A percentile compares a stretch with the other conserved stretches of the same genome.
Evolutionary conservation across 2,329 filamentous ascomycete species (phyloP).

Genomic region (Colletotrichum caudatum): DNA sequence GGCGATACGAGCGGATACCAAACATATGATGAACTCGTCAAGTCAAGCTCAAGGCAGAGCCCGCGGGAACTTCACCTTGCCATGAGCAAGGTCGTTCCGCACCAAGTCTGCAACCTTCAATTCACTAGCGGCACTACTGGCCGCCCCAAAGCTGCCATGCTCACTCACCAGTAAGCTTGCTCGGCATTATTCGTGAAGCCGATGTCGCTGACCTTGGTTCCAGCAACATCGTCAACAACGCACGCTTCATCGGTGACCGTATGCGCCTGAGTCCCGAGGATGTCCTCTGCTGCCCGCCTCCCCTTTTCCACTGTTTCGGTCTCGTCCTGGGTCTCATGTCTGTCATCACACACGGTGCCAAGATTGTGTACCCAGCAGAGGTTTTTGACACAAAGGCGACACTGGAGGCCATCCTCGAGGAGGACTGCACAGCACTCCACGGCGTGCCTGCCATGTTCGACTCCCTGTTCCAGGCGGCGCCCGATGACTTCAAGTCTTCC

Average conservation of each 20-base stretch:
- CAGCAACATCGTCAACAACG: slow-evolving; percentile 73
- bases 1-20: slow-evolving; percentile 66
- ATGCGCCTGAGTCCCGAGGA: slow-evolving; percentile 77
- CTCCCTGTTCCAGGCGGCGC: slow-evolving; percentile 65
- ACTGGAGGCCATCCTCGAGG: slow-evolving; percentile 73
- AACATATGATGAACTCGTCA: slow-evolving; percentile 70
- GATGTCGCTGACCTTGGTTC: slow-evolving; percentile 39
- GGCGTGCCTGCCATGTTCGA: slow-evolving; percentile 90
- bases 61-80: slow-evolving; percentile 64
- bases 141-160: slow-evolving; percentile 78
- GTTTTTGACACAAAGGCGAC: slow-evolving; percentile 77
- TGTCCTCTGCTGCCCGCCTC: slow-evolving; percentile 83
- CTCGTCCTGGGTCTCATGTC: slow-evolving; percentile 82
- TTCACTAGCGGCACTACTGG: slow-evolving; percentile 83
- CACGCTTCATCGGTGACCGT: slow-evolving; percentile 78
- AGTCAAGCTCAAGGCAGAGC: slow-evolving; percentile 61
- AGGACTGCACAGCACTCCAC: slow-evolving; percentile 79
- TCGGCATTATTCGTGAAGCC: not conserved
- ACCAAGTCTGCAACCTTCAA: slow-evolving; percentile 79
- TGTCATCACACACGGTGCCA: slow-evolving; percentile 78
- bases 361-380: slow-evolving; percentile 81
- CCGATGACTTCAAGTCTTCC: slow-evolving; percentile 57
- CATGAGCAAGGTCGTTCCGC: slow-evolving; percentile 68
- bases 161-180: slow-evolving; percentile 73
- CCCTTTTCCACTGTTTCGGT: slow-evolving; percentile 88